These are phyloP conservation scores for Leishmania aethiopica DNA, from an alignment of 208 protist genomes.

Conservation along the genomic window DNA sequence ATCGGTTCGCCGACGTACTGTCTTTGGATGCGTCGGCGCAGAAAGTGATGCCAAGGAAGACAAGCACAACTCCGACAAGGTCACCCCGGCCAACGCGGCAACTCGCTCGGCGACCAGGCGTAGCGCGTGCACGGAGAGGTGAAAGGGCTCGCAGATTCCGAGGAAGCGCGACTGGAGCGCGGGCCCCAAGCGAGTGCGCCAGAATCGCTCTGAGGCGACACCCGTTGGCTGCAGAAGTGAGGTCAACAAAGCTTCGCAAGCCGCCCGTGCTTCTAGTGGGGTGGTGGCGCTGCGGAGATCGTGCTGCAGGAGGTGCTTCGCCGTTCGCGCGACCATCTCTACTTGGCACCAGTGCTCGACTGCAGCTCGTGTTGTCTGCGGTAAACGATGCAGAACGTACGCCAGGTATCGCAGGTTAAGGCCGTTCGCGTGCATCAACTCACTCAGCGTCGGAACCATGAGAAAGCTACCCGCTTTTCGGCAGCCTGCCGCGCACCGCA, in stretches of 20 bases:
- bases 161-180: constrained; percentile 45
- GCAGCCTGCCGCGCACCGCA: constrained; percentile 45
- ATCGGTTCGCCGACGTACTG: neutral
- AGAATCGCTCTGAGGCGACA: constrained; percentile 56
- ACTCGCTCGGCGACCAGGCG: constrained; percentile 63
- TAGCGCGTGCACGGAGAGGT: constrained; percentile 44
- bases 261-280: constrained; percentile 24
- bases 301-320: constrained; percentile 53
- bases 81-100: constrained; percentile 49
- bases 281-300: constrained; percentile 53
- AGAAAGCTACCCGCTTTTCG: constrained; percentile 50
- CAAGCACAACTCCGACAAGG: constrained; percentile 45
- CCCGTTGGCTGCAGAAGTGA: constrained; percentile 56
- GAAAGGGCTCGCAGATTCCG: constrained; percentile 59
- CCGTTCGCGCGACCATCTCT: constrained; percentile 76
- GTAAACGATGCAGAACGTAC: constrained; percentile 82
- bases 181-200: constrained; percentile 70
- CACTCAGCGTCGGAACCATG: constrained; percentile 55
- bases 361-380: constrained; percentile 38
- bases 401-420: constrained; percentile 75
- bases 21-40: neutral
- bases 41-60: constrained; percentile 26
- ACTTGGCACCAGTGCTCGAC: constrained; percentile 69
- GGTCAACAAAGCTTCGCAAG: constrained; percentile 48
- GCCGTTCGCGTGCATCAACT: constrained; percentile 71